A percentile compares a stretch with the other conserved stretches of the same genome.
Evolutionary conservation across 768 basidiomycete species (phyloP).

Genomic region (Lactarius sanguifluus): DNA sequence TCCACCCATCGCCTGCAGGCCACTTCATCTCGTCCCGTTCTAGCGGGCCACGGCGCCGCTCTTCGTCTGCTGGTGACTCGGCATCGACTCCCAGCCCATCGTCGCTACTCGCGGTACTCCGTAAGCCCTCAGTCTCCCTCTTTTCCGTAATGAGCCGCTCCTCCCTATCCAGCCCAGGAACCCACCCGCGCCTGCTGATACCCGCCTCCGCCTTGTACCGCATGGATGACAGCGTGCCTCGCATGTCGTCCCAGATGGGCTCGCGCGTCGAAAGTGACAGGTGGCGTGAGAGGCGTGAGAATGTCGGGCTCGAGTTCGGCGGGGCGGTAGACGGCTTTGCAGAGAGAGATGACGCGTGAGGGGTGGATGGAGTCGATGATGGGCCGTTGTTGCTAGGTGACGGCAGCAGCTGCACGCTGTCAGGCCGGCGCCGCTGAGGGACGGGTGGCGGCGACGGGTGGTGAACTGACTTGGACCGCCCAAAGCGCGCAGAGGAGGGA

Average conservation of each 20-base stretch:
- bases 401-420: conserved; percentile 55
- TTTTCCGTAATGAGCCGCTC: conserved; percentile 42
- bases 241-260: conserved; percentile 43
- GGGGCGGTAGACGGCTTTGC: conserved; percentile 17
- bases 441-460: conserved; percentile 42
- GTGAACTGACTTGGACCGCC: conserved; percentile 57
- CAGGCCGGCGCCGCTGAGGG: conserved; percentile 53
- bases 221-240: conserved; percentile 40
- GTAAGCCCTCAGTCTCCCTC: conserved; percentile 33
- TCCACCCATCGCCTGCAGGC: conserved; percentile 60
- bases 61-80: conserved; percentile 23
- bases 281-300: conserved; percentile 39
- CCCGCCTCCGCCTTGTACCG: conserved; percentile 74
- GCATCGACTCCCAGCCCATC: conserved; percentile 28
- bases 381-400: conserved; percentile 5
- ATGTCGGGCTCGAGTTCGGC: conserved; percentile 26
- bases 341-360: conserved; percentile 15
- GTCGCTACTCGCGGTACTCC: conserved; percentile 31
- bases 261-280: conserved; percentile 38
- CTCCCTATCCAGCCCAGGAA: conserved; percentile 41
- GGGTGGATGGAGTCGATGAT: background rate
- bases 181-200: conserved; percentile 57
- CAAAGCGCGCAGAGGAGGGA: conserved; percentile 41
- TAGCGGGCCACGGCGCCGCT: conserved; percentile 20
- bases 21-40: conserved; percentile 59